Evolutionary conservation across 305 asterid species (phyloP).

Genomic region (Fraxinus baroniana): DNA sequence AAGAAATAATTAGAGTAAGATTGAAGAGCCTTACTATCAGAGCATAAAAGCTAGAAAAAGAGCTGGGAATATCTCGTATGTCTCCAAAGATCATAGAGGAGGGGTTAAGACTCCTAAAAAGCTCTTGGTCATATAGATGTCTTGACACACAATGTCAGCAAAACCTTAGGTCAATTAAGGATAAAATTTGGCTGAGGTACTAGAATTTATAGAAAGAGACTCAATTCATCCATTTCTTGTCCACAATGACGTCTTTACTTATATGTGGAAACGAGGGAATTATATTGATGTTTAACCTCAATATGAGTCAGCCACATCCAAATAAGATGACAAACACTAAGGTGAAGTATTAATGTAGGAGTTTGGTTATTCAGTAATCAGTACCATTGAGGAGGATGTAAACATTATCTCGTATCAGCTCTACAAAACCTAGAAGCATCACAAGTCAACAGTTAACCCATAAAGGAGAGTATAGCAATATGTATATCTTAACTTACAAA

Average conservation of each 20-base stretch:
- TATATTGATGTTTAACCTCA: neutral
- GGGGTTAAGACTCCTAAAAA: neutral
- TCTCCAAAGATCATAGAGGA: neutral
- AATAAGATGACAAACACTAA: neutral
- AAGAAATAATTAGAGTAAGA: neutral
- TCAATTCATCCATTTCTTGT: neutral
- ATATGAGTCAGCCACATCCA: neutral
- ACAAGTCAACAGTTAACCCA: neutral
- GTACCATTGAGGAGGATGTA: neutral
- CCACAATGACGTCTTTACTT: neutral
- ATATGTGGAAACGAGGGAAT: neutral
- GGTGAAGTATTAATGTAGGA: neutral
- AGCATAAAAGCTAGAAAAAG: neutral
- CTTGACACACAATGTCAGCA: neutral
- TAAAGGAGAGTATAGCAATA: neutral
- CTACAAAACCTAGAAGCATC: neutral
- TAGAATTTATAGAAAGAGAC: too few relatives aligned
- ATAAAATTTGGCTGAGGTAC: neutral
- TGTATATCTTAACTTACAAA: neutral
- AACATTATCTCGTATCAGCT: neutral
- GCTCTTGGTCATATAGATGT: neutral
- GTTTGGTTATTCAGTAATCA: neutral
- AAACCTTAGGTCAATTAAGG: too few relatives aligned
- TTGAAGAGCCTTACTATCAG: neutral
- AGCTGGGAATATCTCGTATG: neutral